Base-by-base conservation (phyloP, 345 rosid genomes). In the Bretschneidera sinensis region DNA sequence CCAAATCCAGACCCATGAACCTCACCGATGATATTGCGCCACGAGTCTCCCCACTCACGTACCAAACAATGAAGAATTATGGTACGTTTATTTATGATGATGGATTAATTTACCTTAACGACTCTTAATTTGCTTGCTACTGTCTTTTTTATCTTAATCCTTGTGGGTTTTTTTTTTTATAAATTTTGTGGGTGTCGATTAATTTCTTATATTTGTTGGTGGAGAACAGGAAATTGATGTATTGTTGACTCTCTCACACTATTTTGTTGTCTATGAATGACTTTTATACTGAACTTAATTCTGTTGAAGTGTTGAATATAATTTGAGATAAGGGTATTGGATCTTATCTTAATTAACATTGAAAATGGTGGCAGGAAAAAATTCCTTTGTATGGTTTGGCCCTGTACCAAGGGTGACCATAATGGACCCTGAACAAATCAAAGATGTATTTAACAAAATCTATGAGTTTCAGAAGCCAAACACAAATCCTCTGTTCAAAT, bases 341-440 rank as follows among this genome's bases (percentile, higher is more conserved):
- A 14, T 39, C 10, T 1, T 39, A 1, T 14, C 1, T 2, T 39
- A n/a, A n/a, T n/a, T n/a, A 5, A 39, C 45, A 39, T 39, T 39
- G 45, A 39, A 11, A 39, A 9, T 11, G 15, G 2, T 48, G 57
- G 64, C 71, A 78, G 83, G 83, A 17, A 78, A 73, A 43, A 69
- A 63, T 63, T 76, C 61, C 56, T 83, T 71, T 53, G 59, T 65
- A 49, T 79, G 87, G 87, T 19, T 47, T 19, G 84, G 82, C 2
- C 76, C 82, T 14, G 48, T 17, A 35, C 80, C 84, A 18, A 62
- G 75, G 48, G 65, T 82, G 48, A 59, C 47, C 51, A 70, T 71
- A 25, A 77, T 63, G 49, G 53, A 77, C 24, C 82, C 81, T 0
- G 78, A 75, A 14, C 77, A 74, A 28, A 28, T 77, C 45, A 82